These are phyloP conservation scores for Phytophthora macrochlamydospora DNA, from an alignment of 352 stramenopile species.

Conservation along the genomic window DNA sequence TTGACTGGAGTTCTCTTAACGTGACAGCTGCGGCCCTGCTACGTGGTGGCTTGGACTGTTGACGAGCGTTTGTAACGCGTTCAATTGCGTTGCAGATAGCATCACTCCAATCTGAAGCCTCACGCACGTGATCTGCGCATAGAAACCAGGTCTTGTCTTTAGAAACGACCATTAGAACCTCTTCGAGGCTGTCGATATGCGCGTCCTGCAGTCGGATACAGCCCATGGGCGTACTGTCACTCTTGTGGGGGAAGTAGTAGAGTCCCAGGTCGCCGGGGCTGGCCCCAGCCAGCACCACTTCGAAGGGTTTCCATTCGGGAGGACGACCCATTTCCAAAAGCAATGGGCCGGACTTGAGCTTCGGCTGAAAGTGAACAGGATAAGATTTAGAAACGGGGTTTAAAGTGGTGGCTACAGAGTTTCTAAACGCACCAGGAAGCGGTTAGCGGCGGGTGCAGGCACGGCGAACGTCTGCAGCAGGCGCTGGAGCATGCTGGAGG, in stretches of 20 bases:
- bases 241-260: conserved; percentile 67
- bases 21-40: conserved; percentile 49
- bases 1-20: conserved; percentile 67
- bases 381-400: not conserved
- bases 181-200: conserved; percentile 71
- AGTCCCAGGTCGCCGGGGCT: conserved; percentile 59
- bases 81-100: conserved; percentile 70
- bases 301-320: conserved; percentile 65
- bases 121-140: conserved; percentile 59
- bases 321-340: conserved; percentile 59
- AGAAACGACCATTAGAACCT: conserved; percentile 80
- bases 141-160: conserved; percentile 85
- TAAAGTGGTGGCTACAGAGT: not conserved
- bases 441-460: conserved; percentile 32
- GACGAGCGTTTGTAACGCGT: conserved; percentile 16
- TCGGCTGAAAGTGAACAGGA: conserved; percentile 37
- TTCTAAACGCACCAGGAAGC: conserved; percentile 41
- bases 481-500: conserved; percentile 50
- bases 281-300: conserved; percentile 66
- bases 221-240: conserved; percentile 42
- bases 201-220: conserved; percentile 68
- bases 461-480: conserved; percentile 56
- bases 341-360: conserved; percentile 60
- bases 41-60: conserved; percentile 30
- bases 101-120: conserved; percentile 69